Evolutionary conservation across 768 basidiomycete genomes (phyloP), one percentile per base, ranked within the genome.

Genomic region (Gymnopilus dilepis): DNA sequence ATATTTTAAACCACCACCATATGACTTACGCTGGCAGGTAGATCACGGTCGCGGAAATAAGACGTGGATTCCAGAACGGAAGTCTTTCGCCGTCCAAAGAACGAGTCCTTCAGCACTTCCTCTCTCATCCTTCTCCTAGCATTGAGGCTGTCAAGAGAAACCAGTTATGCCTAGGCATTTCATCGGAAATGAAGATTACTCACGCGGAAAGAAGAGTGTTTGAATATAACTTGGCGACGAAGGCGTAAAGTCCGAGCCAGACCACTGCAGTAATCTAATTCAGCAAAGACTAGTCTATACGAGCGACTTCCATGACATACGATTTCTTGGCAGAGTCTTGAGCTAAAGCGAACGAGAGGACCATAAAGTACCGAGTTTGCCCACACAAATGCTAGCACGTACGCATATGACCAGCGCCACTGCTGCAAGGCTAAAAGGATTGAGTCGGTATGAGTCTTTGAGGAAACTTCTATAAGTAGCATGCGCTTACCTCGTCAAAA

Each of bases 161-260:
- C 4, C 9, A 19, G 43, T 28, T 30, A 33, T 17, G 12, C 28
- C 28, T 13, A 19, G 56, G 34, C 30, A 31, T 24, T 26, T 22
- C n/a, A 17, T 31, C 17, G 28, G 33, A 30, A 43, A 62, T 22
- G 13, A 56, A 24, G 33, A 26, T 38, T 3, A 34, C 63, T 26
- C 57, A 74, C 65, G 67, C 63, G 7, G 72, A 71, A 3, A 72
- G 48, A 31, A 74, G 61, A 43, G 70, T 69, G 47, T 72, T 73
- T 4, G 70, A 68, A 60, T 72, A 72, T 11, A 74, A 47, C 67
- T 75, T 74, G 2, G 74, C 73, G 4, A 76, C 63, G 54, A 72
- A 70, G 1, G 71, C 71, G 55, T 77, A 74, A 3, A 71, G 55
- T 17, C 67, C 74, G 3, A 73, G 65, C 76, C 74, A 77, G 28